Conservation (phyloP, 495 filamentous ascomycete species). For the Viridothelium virens region DNA sequence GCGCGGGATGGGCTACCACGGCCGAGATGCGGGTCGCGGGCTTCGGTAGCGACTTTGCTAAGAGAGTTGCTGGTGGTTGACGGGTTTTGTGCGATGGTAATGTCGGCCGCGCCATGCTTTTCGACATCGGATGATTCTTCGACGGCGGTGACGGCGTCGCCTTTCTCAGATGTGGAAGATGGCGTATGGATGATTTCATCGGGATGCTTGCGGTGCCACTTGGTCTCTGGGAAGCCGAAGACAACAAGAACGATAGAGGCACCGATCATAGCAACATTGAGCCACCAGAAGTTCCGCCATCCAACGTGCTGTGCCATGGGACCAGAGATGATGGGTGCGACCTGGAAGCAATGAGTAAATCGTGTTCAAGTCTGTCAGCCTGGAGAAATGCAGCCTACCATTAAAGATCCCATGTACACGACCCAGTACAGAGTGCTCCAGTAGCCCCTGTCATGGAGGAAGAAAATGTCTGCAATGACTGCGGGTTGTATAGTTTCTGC, state of each 20-base stretch:
- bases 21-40: conserved; percentile 36
- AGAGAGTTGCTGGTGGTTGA: conserved; percentile 19
- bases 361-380: not conserved
- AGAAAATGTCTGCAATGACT: conserved; percentile 60
- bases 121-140: conserved; percentile 17
- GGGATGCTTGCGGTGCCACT: conserved; percentile 45
- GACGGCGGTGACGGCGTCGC: not conserved
- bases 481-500: conserved; percentile 54
- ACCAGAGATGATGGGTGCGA: conserved; percentile 51
- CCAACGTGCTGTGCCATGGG: conserved; percentile 49
- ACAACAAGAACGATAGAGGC: conserved; percentile 43
- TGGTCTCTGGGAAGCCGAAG: conserved; percentile 55
- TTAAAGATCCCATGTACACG: conserved; percentile 41
- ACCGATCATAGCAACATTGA: conserved; percentile 45
- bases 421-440: conserved; percentile 62
- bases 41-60: conserved; percentile 26
- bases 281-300: conserved; percentile 53
- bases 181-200: conserved; percentile 23
- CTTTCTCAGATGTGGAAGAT: conserved; percentile 19
- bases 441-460: conserved; percentile 57
- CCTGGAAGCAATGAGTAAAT: conserved; percentile 15
- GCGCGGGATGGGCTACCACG: conserved; percentile 45
- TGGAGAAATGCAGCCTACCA: conserved; percentile 27
- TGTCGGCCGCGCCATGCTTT: conserved; percentile 24
- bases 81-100: conserved; percentile 12